phyloP scores from a whole-genome alignment of 139 green algal genomes.

The Auxenochlorella pyrenoidosa region DNA sequence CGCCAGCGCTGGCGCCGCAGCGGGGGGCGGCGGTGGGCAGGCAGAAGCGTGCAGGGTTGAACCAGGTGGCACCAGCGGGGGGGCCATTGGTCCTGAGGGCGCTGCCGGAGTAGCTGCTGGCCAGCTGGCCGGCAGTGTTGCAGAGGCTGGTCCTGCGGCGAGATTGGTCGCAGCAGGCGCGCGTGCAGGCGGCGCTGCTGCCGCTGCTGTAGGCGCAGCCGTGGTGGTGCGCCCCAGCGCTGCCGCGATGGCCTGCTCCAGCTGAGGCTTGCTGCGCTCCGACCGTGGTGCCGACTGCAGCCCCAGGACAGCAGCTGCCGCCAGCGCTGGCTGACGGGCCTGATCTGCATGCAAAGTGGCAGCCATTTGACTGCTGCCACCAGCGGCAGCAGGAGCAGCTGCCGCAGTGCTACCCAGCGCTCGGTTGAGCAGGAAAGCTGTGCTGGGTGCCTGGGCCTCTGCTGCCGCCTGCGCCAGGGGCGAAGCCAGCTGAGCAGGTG shows the following conservation, averaged over 20 bases:
- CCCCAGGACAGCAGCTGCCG: neutral
- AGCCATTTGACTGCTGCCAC: neutral
- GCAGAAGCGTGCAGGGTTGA: too few species aligned
- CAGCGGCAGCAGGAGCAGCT: neutral
- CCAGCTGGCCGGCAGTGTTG: neutral
- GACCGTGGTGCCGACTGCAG: neutral
- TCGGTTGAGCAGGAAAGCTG: neutral
- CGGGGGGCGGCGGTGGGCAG: neutral
- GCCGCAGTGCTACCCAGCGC: neutral
- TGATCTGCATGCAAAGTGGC: neutral
- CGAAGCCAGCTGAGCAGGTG: neutral
- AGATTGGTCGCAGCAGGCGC: neutral
- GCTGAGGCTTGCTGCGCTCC: slow-evolving; percentile 34
- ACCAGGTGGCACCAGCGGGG: too few species aligned
- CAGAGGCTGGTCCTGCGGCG: neutral
- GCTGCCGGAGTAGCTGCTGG: neutral
- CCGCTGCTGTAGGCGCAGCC: neutral
- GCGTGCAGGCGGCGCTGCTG: neutral
- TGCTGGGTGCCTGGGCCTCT: neutral
- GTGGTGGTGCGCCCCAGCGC: slow-evolving; percentile 24
- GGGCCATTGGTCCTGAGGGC: too few species aligned
- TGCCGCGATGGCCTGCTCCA: slow-evolving; percentile 48
- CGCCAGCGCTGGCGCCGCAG: neutral
- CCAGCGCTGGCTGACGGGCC: neutral
- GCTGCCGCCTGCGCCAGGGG: neutral